phyloP scores from a whole-genome alignment of 1,284 basidiomycete species.

The Ustilago sp. region DNA sequence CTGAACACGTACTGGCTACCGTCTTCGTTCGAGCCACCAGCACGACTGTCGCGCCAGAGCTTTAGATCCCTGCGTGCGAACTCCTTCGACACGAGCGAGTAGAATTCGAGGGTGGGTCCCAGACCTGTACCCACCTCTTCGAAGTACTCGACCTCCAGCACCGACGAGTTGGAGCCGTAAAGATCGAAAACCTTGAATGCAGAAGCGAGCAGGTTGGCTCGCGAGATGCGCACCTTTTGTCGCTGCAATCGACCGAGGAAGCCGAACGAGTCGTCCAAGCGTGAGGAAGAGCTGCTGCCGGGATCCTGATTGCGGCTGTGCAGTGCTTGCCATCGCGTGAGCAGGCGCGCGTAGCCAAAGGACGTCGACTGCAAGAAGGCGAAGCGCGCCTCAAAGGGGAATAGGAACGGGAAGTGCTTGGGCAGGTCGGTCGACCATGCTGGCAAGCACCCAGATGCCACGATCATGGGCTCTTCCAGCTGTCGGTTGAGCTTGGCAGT shows the following conservation, averaged over 20 bases:
- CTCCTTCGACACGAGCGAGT: conserved; percentile 90
- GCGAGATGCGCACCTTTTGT: conserved; percentile 95
- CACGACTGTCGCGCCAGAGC: conserved; percentile 86
- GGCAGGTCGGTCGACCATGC: conserved; percentile 96
- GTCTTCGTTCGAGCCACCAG: conserved; percentile 69
- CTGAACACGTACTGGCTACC: conserved; percentile 70
- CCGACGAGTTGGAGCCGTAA: conserved; percentile 87
- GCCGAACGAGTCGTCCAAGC: conserved; percentile 83
- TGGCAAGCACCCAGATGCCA: conserved; percentile 94
- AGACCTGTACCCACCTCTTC: conserved; percentile 98
- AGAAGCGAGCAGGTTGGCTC: conserved; percentile 94
- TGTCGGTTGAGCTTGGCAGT: conserved; percentile 98
- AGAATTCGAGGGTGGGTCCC: conserved; percentile 98
- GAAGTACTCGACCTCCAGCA: conserved; percentile 98
- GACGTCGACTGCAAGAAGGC: conserved; percentile 96
- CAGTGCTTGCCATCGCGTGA: conserved; percentile 87
- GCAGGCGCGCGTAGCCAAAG: conserved; percentile 94
- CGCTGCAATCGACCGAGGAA: conserved; percentile 91
- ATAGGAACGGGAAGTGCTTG: conserved; percentile 94
- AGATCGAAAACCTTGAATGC: conserved; percentile 97
- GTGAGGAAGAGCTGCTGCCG: conserved; percentile 44
- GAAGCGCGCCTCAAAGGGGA: conserved; percentile 96
- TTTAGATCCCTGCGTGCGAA: conserved; percentile 87
- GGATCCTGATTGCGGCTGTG: conserved; percentile 72
- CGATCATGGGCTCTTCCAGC: conserved; percentile 97